Conservation (phyloP, 305 asterid genomes). For the Fraxinus sp. region DNA sequence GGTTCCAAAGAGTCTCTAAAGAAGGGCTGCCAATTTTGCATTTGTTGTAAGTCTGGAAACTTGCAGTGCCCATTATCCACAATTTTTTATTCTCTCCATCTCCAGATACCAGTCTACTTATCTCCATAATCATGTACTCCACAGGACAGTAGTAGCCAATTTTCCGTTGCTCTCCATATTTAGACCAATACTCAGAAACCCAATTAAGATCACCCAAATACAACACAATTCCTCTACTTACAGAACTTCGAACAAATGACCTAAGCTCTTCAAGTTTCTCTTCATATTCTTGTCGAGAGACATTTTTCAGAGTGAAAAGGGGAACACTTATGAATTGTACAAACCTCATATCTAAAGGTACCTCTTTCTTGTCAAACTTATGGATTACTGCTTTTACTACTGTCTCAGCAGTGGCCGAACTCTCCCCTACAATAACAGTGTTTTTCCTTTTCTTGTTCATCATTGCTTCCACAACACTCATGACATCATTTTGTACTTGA, state of each 20-base stretch:
- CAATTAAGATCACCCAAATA: conserved; percentile 82
- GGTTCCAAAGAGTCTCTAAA: conserved; percentile 80
- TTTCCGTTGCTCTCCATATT: conserved; percentile 44
- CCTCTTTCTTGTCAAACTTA: conserved; percentile 59
- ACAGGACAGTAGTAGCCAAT: conserved; percentile 51
- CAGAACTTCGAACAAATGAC: conserved; percentile 57
- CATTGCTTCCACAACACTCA: conserved; percentile 61
- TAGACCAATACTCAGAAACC: conserved; percentile 81
- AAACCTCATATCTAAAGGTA: conserved; percentile 50
- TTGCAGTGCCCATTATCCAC: conserved; percentile 82
- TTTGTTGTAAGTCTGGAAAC: conserved; percentile 59
- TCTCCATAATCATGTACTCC: conserved; percentile 93
- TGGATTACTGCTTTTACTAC: conserved; percentile 65
- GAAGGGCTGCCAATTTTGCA: conserved; percentile 80
- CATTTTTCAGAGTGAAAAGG: conserved; percentile 47
- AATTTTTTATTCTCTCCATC: conserved; percentile 43
- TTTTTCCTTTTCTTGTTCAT: conserved; percentile 57
- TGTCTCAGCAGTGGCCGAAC: conserved; percentile 46
- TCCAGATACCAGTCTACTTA: conserved; percentile 60
- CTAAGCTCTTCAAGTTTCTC: conserved; percentile 68
- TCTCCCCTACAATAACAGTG: conserved; percentile 53
- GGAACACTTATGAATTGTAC: conserved; percentile 90
- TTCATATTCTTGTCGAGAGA: conserved; percentile 70
- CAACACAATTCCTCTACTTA: conserved; percentile 64
- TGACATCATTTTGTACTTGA: conserved; percentile 40